Evolutionary conservation across 2,329 filamentous ascomycete species (phyloP).

Genomic region (Fusarium begoniae): DNA sequence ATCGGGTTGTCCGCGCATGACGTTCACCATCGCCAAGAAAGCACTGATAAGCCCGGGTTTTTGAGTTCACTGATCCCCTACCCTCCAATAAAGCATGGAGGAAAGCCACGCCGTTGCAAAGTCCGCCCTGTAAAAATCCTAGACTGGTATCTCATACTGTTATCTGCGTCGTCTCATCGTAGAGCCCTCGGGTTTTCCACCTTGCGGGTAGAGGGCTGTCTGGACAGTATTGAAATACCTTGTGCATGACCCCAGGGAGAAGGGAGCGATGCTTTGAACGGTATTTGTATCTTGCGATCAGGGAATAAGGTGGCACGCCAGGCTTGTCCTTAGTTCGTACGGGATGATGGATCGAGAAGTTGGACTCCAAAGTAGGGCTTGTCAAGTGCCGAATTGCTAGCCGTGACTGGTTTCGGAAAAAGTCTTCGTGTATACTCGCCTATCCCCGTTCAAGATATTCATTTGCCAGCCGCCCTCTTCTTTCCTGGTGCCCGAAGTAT

Average conservation of each 20-base stretch:
- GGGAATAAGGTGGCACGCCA: neutral
- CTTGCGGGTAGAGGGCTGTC: accelerated
- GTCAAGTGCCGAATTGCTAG: neutral
- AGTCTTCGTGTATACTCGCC: no score
- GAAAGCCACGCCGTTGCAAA: neutral
- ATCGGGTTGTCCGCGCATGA: neutral
- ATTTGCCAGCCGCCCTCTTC: neutral
- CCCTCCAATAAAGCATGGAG: neutral
- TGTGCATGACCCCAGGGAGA: neutral
- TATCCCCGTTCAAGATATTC: neutral
- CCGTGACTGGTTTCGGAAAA: no score
- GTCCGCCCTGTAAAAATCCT: neutral
- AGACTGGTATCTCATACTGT: neutral
- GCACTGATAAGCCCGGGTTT: neutral
- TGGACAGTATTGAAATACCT: no score
- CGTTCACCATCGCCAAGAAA: neutral
- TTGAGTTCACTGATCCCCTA: no score
- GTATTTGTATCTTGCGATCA: neutral
- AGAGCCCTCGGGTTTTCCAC: neutral
- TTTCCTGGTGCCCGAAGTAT: neutral
- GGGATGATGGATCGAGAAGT: neutral
- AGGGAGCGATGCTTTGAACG: neutral
- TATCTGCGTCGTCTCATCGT: neutral
- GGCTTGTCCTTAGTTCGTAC: no score
- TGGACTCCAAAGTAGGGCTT: neutral